Conservation (phyloP, 1,284 basidiomycete genomes). For the Bothia castanella region DNA sequence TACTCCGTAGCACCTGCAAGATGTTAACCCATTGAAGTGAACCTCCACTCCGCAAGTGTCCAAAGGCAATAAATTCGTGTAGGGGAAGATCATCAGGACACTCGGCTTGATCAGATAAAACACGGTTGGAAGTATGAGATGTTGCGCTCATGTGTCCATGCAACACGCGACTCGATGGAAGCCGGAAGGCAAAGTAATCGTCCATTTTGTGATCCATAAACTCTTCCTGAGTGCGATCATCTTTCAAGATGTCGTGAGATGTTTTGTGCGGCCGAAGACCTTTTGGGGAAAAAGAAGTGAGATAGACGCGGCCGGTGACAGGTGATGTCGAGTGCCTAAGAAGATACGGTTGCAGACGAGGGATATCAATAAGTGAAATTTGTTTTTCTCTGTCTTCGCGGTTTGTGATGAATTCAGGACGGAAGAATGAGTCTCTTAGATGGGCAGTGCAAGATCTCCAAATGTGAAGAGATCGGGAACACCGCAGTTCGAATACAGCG, state of each 20-base stretch:
- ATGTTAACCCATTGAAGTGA: slow-evolving; percentile 49
- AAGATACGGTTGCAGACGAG: no score
- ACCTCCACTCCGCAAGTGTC: slow-evolving; percentile 28
- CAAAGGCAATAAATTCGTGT: slow-evolving; percentile 38
- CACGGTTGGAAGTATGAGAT: slow-evolving; percentile 38
- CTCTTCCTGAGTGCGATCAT: no score
- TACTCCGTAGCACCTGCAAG: slow-evolving; percentile 36
- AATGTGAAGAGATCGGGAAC: neutral
- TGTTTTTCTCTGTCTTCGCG: no score
- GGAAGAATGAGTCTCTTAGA: neutral
- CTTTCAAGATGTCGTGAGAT: slow-evolving; percentile 12
- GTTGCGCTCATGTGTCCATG: slow-evolving; percentile 35
- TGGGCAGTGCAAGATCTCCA: neutral
- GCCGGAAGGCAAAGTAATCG: slow-evolving; percentile 27
- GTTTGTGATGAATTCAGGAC: no score
- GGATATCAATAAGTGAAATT: no score
- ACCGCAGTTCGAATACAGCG: neutral
- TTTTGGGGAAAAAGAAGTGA: no score
- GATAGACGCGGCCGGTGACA: no score
- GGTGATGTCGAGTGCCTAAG: slow-evolving; percentile 11
- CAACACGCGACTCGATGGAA: slow-evolving; percentile 34
- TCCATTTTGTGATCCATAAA: neutral
- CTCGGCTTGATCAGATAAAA: slow-evolving; percentile 37
- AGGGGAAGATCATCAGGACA: slow-evolving; percentile 35
- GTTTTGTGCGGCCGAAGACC: no score